Percentiles rank a stretch among this genome's conserved stretches.
phyloP scores from a whole-genome alignment of 2,329 filamentous ascomycete species.

The Beauveria scarabaeidicola region DNA sequence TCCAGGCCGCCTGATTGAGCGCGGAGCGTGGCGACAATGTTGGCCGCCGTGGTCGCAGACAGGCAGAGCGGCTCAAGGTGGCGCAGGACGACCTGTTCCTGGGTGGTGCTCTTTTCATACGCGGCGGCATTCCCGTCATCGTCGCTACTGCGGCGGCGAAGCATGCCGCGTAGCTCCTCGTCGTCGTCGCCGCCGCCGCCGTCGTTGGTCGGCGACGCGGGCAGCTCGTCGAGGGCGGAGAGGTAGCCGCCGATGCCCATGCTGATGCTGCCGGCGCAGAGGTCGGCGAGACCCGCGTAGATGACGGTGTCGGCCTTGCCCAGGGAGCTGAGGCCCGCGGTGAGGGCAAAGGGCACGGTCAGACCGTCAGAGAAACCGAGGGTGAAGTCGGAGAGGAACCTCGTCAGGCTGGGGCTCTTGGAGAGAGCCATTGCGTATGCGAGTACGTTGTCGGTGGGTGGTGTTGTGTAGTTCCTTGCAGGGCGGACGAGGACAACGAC shows the following conservation, averaged over 20 bases:
- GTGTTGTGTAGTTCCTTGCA: neutral
- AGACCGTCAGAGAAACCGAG: conserved; percentile 67
- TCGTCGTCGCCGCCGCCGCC: conserved; percentile 10
- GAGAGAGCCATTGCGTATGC: conserved; percentile 15
- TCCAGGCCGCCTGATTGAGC: conserved; percentile 24
- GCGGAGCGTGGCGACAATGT: conserved; percentile 20
- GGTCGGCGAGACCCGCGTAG: conserved; percentile 59
- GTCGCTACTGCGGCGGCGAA: conserved; percentile 11
- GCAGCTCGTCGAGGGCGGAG: conserved; percentile 39
- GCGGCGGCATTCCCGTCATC: conserved; percentile 7
- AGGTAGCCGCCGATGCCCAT: conserved; percentile 68
- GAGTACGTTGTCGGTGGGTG: neutral
- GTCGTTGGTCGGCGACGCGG: neutral
- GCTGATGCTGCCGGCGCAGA: conserved; percentile 62
- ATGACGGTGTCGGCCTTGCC: conserved; percentile 55
- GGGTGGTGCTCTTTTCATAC: conserved; percentile 8
- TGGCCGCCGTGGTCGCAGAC: conserved; percentile 14
- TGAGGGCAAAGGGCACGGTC: conserved; percentile 67
- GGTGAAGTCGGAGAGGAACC: conserved; percentile 55
- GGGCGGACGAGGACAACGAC: neutral
- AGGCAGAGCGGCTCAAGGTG: conserved; percentile 27
- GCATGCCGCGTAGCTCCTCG: conserved; percentile 20
- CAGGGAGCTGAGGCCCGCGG: conserved; percentile 56
- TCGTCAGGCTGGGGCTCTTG: conserved; percentile 23
- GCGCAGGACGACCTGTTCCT: conserved; percentile 20